Conservation (phyloP, 257 asterid species). For the Capsicum rhomboideum region DNA sequence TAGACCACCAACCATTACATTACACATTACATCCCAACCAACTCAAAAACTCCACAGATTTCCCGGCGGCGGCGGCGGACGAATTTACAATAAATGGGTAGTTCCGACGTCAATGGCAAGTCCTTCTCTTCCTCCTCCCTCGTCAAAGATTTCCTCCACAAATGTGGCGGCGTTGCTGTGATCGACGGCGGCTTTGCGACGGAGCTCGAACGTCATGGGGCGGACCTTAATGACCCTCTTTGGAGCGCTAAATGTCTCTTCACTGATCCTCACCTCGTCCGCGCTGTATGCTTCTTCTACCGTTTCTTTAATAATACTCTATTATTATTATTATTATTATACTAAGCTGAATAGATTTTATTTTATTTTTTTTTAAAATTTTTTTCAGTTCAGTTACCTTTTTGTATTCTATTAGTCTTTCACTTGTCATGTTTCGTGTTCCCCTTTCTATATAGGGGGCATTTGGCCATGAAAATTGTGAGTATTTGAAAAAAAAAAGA, state of each 20-base stretch:
- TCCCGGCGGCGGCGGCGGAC: neutral
- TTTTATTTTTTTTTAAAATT: neutral
- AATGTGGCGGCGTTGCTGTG: slow-evolving; percentile 71
- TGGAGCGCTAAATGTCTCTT: slow-evolving; percentile 95
- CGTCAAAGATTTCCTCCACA: slow-evolving; percentile 56
- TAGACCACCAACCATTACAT: neutral
- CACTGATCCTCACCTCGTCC: slow-evolving; percentile 75
- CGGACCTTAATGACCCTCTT: slow-evolving; percentile 79
- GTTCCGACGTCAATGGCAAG: neutral
- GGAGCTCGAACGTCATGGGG: slow-evolving; percentile 84
- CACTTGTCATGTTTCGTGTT: neutral
- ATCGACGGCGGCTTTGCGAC: slow-evolving; percentile 95
- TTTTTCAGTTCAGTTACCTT: neutral
- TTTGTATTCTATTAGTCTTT: neutral
- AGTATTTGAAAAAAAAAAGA: no score
- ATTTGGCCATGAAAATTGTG: no score
- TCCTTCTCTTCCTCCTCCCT: slow-evolving; percentile 10
- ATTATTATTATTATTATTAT: neutral
- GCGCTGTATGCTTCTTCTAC: slow-evolving; percentile 26
- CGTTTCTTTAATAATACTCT: neutral
- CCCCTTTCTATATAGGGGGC: no score
- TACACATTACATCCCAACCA: no score
- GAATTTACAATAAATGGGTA: slow-evolving; percentile 48
- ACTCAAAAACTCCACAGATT: neutral
- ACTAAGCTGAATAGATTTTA: neutral